Evolutionary conservation across 225 moss, liverwort and hornwort species (phyloP).

Genomic region (Thuidium tamariscinum): DNA sequence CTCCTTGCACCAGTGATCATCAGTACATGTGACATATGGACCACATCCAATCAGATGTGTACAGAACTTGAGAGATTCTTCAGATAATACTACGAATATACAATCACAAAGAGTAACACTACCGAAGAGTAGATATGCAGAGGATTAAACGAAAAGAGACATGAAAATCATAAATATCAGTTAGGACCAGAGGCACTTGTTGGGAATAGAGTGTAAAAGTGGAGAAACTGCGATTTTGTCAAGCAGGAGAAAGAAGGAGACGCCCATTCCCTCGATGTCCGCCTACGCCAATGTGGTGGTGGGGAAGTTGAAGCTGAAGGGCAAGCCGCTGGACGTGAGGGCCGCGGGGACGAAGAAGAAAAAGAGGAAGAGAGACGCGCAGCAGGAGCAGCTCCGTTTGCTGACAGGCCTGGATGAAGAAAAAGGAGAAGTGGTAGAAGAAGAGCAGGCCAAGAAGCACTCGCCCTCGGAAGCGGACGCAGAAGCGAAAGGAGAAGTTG

Average conservation of each 20-base stretch:
- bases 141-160: background rate
- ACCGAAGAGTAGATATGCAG: too few species aligned
- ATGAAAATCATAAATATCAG: background rate
- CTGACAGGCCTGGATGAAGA: slow-evolving; percentile 12
- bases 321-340: slow-evolving; percentile 79
- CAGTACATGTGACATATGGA: background rate
- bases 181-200: background rate
- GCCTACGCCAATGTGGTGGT: slow-evolving; percentile 62
- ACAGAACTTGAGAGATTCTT: background rate
- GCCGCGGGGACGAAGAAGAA: slow-evolving; percentile 70
- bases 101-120: background rate
- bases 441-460: background rate
- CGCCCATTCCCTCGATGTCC: slow-evolving; percentile 30
- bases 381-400: slow-evolving; percentile 39
- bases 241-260: background rate
- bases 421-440: background rate
- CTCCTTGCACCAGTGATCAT: too few species aligned
- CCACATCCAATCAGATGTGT: background rate
- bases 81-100: background rate
- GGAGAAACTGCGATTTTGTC: background rate
- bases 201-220: background rate
- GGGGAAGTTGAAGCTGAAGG: slow-evolving; percentile 80
- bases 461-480: slow-evolving; percentile 14
- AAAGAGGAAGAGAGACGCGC: slow-evolving; percentile 44
- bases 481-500: background rate